Evolutionary conservation across 164 flowering plant genomes (phyloP).

Genomic region (Aristolochia californica): DNA sequence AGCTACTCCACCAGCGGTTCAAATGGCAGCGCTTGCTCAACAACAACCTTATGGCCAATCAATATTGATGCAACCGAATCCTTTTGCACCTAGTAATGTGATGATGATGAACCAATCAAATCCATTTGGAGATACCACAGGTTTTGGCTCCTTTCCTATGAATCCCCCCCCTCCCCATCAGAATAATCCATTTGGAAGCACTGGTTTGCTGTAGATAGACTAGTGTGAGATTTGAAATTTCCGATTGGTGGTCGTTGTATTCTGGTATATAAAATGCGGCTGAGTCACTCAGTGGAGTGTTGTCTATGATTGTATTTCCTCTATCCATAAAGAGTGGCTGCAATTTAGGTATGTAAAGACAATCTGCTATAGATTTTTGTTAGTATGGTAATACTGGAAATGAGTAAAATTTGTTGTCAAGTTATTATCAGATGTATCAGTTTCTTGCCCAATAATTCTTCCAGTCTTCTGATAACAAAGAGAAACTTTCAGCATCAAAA

Average conservation of each 20-base stretch:
- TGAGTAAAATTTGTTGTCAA: no score
- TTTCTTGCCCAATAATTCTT: no score
- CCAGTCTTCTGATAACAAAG: no score
- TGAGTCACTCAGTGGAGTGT: no score
- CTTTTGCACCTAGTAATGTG: slow-evolving; percentile 46
- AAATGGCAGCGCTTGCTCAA: slow-evolving; percentile 63
- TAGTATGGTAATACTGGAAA: no score
- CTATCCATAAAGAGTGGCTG: no score
- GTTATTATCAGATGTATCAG: no score
- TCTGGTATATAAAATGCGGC: background rate
- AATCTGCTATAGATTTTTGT: no score
- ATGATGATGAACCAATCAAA: slow-evolving; percentile 40
- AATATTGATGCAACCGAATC: slow-evolving; percentile 25
- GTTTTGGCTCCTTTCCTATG: slow-evolving; percentile 57
- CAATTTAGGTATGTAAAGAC: no score
- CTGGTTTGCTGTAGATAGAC: slow-evolving; percentile 43
- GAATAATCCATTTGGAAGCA: slow-evolving; percentile 77
- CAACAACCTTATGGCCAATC: slow-evolving; percentile 25
- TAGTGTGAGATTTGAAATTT: background rate
- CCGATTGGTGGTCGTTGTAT: background rate
- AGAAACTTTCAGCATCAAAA: no score
- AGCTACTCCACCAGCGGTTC: slow-evolving; percentile 54
- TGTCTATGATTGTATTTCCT: no score
- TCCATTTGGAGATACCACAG: slow-evolving; percentile 67
- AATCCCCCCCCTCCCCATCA: slow-evolving; percentile 42